phyloP scores from a whole-genome alignment of 208 protist genomes.

The Vickermania spadyakhi region DNA sequence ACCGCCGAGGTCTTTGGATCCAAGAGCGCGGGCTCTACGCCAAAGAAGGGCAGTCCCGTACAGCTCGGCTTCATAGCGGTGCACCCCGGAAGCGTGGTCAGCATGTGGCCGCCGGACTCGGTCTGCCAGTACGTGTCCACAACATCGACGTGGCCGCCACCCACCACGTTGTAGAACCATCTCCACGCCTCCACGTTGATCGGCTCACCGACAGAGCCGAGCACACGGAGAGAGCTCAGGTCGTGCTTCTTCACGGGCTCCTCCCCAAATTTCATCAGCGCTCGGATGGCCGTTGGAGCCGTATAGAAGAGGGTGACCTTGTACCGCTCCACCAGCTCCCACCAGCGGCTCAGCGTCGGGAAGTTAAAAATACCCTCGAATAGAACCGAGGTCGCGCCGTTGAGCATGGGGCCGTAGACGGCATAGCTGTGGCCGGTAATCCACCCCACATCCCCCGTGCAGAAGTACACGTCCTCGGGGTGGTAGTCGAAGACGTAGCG shows the following conservation, averaged over 20 bases:
- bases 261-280: constrained; percentile 78
- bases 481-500: constrained; percentile 95
- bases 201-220: constrained; percentile 96
- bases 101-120: constrained; percentile 95
- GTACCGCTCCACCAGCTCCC: constrained; percentile 92
- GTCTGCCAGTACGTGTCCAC: constrained; percentile 99
- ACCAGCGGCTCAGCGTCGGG: constrained; percentile 83
- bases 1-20: constrained; percentile 41
- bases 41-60: constrained; percentile 96
- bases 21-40: constrained; percentile 89
- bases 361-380: constrained; percentile 94
- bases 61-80: constrained; percentile 93
- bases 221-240: constrained; percentile 78
- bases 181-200: constrained; percentile 93
- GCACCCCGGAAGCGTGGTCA: constrained; percentile 92
- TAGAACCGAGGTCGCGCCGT: constrained; percentile 93
- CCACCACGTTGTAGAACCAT: constrained; percentile 92
- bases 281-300: constrained; percentile 93
- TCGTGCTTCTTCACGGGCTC: constrained; percentile 57
- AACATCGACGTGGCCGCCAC: constrained; percentile 82
- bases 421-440: constrained; percentile 98
- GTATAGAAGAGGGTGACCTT: constrained; percentile 97
- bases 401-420: constrained; percentile 96
- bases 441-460: constrained; percentile 90
- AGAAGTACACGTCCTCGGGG: constrained; percentile 93